Percentiles rank a stretch among this genome's conserved stretches.
Evolutionary conservation across 2,329 filamentous ascomycete species (phyloP).

Genomic region (Keithomyces neogunnii): DNA sequence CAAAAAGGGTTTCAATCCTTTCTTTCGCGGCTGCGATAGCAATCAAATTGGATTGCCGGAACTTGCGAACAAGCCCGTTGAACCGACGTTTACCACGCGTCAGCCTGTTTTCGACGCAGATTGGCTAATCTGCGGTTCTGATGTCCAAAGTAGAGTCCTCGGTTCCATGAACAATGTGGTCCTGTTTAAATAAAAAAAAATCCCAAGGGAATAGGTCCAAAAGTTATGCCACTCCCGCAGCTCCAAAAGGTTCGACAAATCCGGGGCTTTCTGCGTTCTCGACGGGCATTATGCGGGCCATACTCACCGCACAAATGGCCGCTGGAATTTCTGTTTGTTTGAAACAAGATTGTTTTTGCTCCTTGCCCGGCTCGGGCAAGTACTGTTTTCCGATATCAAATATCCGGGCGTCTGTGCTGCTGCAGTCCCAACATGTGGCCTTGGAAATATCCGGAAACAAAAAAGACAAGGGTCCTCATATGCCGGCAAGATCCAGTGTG

Average conservation of each 20-base stretch:
- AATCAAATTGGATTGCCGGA: conserved; percentile 16
- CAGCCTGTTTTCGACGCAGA: neutral
- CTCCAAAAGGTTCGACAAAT: neutral
- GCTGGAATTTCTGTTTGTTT: neutral
- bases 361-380: conserved; percentile 11
- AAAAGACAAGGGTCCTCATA: neutral
- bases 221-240: neutral
- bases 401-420: neutral
- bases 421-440: neutral
- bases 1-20: neutral
- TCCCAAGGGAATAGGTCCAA: neutral
- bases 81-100: conserved; percentile 9
- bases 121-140: neutral
- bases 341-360: neutral
- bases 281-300: neutral
- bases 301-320: conserved; percentile 4
- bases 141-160: neutral
- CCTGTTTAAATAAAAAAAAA: neutral
- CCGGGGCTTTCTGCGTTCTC: neutral
- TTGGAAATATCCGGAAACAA: neutral
- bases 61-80: conserved; percentile 5
- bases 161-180: neutral
- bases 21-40: conserved; percentile 14
- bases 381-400: conserved; percentile 4
- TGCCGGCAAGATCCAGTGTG: neutral